Base-by-base conservation (phyloP, 352 stramenopile genomes). In the Phytophthora tentaculata region DNA sequence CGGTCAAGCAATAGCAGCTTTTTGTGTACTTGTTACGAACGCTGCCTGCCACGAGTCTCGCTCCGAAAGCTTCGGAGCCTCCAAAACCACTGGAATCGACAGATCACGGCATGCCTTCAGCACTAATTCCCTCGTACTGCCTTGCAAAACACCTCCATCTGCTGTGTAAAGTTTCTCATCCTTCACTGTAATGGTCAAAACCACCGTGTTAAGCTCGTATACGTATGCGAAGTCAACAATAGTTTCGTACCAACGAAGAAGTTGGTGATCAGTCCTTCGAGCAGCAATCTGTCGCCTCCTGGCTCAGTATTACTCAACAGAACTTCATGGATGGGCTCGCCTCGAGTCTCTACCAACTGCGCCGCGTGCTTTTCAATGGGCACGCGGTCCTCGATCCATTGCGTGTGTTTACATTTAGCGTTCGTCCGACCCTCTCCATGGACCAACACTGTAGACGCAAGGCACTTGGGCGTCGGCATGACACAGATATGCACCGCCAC, bases 181-280 rank as follows among this genome's bases (percentile, higher is more conserved):
- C 28, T 82, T 77, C 23, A 91, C 83, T 84, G 37, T 17, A 60
- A 59, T 14, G 14, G 35, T n/a, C 35, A 29, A 58, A 39, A 20
- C 53, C 39, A 67, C 10, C 20, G 13, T 16, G 26, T 65, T 37
- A 70, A 16, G 19, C 35, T n/a, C 5, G 7, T 37, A 56, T 9
- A n/a, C 22, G 24, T 47, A 12, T 56, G 12, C 17, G 5, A 39
- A 39, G 32, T 39, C n/a, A n/a, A n/a, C n/a, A 22, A 5, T 13
- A 20, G 14, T 5, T 74, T 39, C 77, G 22, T 64, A 94, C 86
- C 69, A 49, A 91, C 80, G 49, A 90, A 95, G 29, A 95, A 88
- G 59, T 95, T 95, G 54, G 82, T 89, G 51, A 90, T 83, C 20
- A 93, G 67, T 13, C 87, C 87, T 79, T 95, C 87, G 32, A 93